Base-by-base conservation (phyloP, 2,329 filamentous ascomycete genomes). In the Ceratocystis diversiconidia region DNA sequence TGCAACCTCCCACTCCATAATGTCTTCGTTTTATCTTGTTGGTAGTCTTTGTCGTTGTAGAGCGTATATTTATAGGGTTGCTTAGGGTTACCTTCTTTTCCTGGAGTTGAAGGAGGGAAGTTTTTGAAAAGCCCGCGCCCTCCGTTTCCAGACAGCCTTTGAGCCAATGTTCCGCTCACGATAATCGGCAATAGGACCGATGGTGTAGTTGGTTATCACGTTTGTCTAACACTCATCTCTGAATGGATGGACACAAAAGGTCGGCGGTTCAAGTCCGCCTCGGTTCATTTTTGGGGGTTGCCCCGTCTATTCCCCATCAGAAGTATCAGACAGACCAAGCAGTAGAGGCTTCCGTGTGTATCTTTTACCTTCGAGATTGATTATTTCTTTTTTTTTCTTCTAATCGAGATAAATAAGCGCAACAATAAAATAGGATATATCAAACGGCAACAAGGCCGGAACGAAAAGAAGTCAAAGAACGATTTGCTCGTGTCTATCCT, bases 181-280 rank as follows among this genome's bases (percentile, higher is more conserved):
- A 15, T 15, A 41, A 41, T 43, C 15, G 19, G 32, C 48, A 12
- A 15, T 17, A 22, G 63, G 55, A 32, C 57, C 50, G 55, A 65
- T 65, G 55, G 43, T 65, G 55, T 65, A 65, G 52, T 65, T 65
- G 55, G 41, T 65, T 65, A 65, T 65, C 63, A 61, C 63, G 41
- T 65, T 61, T 61, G 63, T 50, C 55, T 60, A 65, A 65, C 62
- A 64, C 30, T 59, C 52, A 64, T 41, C 22, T 59, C 22, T 1
- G 22, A 46, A 50, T 65, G 28, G 25, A 61, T 65, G 55, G 63
- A 52, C 63, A 65, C 63, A 65, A 65, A 64, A 65, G 63, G 63
- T 65, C 63, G 55, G 55, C 63, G 63, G 63, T 65, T 65, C 63
- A 65, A 65, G 63, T 65, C 63, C 63, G 63, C 63, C 63, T 65